These are phyloP conservation scores for Huntiella bhutanensis DNA, from an alignment of 2,329 filamentous ascomycete genomes.

Conservation along the genomic window DNA sequence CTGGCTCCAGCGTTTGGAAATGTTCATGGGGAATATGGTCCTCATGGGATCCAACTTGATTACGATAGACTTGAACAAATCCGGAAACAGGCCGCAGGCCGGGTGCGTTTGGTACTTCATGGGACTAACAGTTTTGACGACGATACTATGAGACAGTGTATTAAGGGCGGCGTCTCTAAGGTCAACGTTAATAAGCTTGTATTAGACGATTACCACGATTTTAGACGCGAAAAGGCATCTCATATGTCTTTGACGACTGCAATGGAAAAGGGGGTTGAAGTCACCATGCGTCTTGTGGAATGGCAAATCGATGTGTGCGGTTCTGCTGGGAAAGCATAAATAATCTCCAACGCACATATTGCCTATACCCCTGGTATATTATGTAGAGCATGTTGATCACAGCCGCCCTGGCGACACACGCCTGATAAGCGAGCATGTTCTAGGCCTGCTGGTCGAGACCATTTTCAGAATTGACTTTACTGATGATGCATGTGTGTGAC, in stretches of 20 bases:
- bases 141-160: conserved; percentile 31
- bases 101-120: conserved; percentile 30
- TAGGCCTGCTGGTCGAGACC: no score
- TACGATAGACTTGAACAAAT: conserved; percentile 30
- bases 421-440: no score
- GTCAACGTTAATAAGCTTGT: conserved; percentile 39
- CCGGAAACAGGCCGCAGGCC: conserved; percentile 16
- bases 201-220: conserved; percentile 25
- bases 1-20: conserved; percentile 61
- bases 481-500: no score
- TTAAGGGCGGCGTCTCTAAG: conserved; percentile 26
- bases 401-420: no score
- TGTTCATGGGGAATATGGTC: conserved; percentile 55
- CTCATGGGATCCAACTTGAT: conserved; percentile 42
- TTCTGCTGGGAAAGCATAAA: conserved; percentile 23
- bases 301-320: conserved; percentile 29
- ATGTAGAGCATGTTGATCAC: no score
- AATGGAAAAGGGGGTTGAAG: conserved; percentile 27
- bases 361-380: no score
- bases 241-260: conserved; percentile 18
- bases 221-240: conserved; percentile 16
- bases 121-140: conserved; percentile 36
- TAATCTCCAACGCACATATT: no score
- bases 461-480: no score
- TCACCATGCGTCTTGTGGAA: conserved; percentile 24